Evolutionary conservation across 164 flowering plant genomes (phyloP).

Genomic region (Piper betle): DNA sequence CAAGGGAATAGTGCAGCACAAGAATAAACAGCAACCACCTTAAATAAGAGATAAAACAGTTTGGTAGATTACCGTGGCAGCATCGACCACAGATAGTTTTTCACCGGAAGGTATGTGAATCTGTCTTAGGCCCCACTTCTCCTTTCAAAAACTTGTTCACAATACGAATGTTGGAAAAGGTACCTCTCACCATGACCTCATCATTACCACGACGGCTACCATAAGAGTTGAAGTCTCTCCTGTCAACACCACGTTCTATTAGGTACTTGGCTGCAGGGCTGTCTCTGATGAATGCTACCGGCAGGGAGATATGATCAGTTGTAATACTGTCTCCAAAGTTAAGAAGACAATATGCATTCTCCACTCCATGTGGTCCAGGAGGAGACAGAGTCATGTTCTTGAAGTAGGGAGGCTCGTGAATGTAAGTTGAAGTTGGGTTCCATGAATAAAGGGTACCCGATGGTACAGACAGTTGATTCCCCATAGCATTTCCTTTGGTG

Average conservation of each 20-base stretch:
- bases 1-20: too few relatives aligned
- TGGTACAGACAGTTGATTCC: slow-evolving; percentile 58
- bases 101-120: slow-evolving; percentile 57
- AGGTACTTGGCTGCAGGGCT: slow-evolving; percentile 67
- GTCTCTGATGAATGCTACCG: slow-evolving; percentile 74
- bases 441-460: slow-evolving; percentile 44
- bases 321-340: slow-evolving; percentile 71
- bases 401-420: slow-evolving; percentile 65
- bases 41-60: not conserved
- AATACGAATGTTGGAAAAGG: slow-evolving; percentile 59
- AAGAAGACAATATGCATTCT: slow-evolving; percentile 60
- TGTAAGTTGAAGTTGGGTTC: slow-evolving; percentile 61
- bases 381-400: slow-evolving; percentile 54
- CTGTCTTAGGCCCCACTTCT: slow-evolving; percentile 71
- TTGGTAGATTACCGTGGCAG: slow-evolving; percentile 34
- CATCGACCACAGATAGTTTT: slow-evolving; percentile 53
- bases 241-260: slow-evolving; percentile 53
- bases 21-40: not conserved
- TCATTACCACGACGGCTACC: slow-evolving; percentile 78
- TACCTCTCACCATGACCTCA: slow-evolving; percentile 65
- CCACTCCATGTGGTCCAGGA: slow-evolving; percentile 59
- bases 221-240: slow-evolving; percentile 62
- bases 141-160: slow-evolving; percentile 57
- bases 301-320: slow-evolving; percentile 85
- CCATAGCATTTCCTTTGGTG: slow-evolving; percentile 65